Evolutionary conservation across 1,284 basidiomycete species (phyloP).

Genomic region (Cutaneotrichosporon arboriforme): DNA sequence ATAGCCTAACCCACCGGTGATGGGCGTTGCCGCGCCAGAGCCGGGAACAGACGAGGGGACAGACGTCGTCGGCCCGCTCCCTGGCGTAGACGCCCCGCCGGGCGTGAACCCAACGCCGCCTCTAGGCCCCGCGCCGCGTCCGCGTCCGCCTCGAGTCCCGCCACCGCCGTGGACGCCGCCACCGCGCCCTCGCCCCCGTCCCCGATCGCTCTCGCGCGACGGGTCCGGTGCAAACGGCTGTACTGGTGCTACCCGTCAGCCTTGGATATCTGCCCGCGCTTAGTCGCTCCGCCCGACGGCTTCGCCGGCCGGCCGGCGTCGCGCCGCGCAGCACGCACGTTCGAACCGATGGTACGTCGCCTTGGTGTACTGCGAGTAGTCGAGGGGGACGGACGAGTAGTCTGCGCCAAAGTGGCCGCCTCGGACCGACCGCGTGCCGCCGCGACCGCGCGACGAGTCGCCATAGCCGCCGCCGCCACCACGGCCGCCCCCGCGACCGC

Average conservation of each 20-base stretch:
- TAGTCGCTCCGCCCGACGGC: neutral
- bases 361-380: constrained; percentile 36
- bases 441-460: constrained; percentile 6
- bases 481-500: constrained; percentile 12
- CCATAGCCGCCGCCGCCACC: constrained; percentile 8
- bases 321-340: constrained; percentile 21
- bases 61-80: too few species aligned
- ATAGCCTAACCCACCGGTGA: constrained; percentile 31
- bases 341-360: constrained; percentile 37
- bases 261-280: too few species aligned
- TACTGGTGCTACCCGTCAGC: constrained; percentile 13
- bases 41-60: too few species aligned
- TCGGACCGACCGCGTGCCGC: constrained; percentile 13
- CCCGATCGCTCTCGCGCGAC: neutral
- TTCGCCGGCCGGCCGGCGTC: too few species aligned
- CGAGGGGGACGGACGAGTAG: constrained; percentile 39
- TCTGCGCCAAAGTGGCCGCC: constrained; percentile 30
- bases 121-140: too few species aligned
- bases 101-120: too few species aligned
- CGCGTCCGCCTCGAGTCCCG: too few species aligned
- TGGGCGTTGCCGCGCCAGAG: constrained; percentile 31
- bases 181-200: too few species aligned
- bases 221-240: constrained; percentile 24
- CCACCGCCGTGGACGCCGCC: too few species aligned
- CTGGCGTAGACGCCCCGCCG: too few species aligned